Evolutionary conservation across 768 basidiomycete species (phyloP).

Genomic region (Tricholoma sp.): DNA sequence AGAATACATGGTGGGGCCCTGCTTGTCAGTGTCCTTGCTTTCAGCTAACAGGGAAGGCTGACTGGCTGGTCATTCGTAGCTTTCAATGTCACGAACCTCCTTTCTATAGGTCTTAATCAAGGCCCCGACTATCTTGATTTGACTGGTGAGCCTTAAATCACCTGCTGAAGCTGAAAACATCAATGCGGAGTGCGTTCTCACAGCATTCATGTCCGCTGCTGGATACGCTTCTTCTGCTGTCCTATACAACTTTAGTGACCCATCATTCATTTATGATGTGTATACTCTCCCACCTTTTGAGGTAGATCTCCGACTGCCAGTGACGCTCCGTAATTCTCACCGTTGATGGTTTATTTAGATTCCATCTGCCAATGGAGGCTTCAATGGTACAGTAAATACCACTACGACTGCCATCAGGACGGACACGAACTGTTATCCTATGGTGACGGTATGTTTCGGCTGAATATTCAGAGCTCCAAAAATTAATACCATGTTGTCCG

Average conservation of each 20-base stretch:
- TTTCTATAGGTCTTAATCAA: constrained; percentile 33
- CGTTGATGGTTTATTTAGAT: neutral
- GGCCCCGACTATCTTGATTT: constrained; percentile 41
- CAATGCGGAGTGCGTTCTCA: neutral
- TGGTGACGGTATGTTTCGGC: neutral
- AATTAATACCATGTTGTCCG: neutral
- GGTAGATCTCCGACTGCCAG: constrained; percentile 25
- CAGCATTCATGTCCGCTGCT: constrained; percentile 49
- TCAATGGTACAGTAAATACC: neutral
- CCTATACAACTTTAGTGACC: constrained; percentile 38
- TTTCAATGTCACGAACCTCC: neutral
- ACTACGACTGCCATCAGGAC: neutral
- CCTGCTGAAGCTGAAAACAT: neutral
- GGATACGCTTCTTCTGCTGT: constrained; percentile 49
- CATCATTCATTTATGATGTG: constrained; percentile 39
- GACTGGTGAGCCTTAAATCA: constrained; percentile 30
- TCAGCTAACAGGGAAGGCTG: neutral
- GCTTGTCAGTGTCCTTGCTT: neutral
- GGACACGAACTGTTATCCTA: neutral
- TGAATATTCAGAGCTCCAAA: neutral
- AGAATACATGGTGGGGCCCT: neutral
- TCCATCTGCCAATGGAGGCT: neutral
- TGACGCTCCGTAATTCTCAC: neutral
- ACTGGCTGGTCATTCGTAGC: neutral
- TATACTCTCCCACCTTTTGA: constrained; percentile 45